Evolutionary conservation across 208 protist genomes (phyloP).

Genomic region (Leishmania arabica): DNA sequence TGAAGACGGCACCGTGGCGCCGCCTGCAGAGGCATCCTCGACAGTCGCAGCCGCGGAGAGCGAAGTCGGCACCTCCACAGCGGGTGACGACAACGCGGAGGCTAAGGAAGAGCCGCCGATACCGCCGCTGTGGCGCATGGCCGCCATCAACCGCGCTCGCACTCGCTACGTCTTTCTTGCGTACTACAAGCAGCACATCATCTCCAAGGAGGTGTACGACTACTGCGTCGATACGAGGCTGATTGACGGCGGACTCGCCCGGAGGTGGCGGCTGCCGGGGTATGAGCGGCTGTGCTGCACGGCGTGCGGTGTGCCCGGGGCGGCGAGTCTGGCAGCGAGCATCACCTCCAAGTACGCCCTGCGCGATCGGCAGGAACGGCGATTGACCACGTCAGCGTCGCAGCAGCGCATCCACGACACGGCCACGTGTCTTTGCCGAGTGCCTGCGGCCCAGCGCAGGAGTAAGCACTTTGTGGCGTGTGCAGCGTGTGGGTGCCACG

Average conservation of each 20-base stretch:
- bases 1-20: slow-evolving; percentile 2
- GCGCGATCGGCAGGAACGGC: slow-evolving; percentile 48
- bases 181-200: slow-evolving; percentile 45
- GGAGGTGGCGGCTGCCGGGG: slow-evolving; percentile 78
- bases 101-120: slow-evolving; percentile 22
- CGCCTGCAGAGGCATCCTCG: neutral
- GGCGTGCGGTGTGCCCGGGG: slow-evolving; percentile 74
- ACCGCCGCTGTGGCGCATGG: slow-evolving; percentile 81
- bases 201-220: slow-evolving; percentile 72
- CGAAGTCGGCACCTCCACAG: neutral
- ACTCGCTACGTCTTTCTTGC: slow-evolving; percentile 84
- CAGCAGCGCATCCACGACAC: slow-evolving; percentile 5
- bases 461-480: slow-evolving; percentile 63
- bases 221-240: slow-evolving; percentile 90
- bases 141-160: slow-evolving; percentile 78
- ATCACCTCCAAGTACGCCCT: slow-evolving; percentile 58
- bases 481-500: slow-evolving; percentile 76
- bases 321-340: slow-evolving; percentile 55
- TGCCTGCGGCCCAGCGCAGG: slow-evolving; percentile 64
- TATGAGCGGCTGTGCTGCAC: slow-evolving; percentile 89
- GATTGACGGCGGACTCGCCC: slow-evolving; percentile 74
- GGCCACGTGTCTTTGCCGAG: slow-evolving; percentile 77
- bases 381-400: slow-evolving; percentile 18
- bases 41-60: neutral
- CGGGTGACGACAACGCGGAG: neutral